Percentiles rank a stretch among this genome's conserved stretches.
phyloP scores from a whole-genome alignment of 345 rosid genomes.

The Balakata baccata region DNA sequence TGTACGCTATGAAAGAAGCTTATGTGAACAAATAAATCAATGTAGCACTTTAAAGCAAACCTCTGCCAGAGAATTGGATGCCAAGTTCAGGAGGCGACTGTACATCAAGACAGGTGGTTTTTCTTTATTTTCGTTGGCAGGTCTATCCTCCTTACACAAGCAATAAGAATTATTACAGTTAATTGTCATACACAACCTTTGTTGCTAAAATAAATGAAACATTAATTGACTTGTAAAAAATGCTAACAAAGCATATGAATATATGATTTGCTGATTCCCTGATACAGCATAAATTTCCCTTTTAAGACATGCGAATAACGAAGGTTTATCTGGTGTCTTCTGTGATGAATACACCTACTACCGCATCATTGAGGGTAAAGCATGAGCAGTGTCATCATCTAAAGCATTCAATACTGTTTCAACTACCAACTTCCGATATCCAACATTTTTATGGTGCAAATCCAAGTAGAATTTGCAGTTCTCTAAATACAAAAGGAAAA shows the following conservation, averaged over 20 bases:
- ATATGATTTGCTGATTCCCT: too few relatives aligned
- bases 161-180: conserved; percentile 2
- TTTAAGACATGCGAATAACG: too few relatives aligned
- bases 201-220: neutral
- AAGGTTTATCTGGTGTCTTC: neutral
- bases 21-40: neutral
- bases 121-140: conserved; percentile 25
- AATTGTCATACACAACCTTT: neutral
- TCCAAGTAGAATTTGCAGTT: neutral
- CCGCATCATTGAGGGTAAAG: too few relatives aligned
- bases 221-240: neutral
- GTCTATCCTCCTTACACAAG: conserved; percentile 32
- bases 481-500: neutral
- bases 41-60: conserved; percentile 37
- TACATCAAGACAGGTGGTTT: conserved; percentile 61
- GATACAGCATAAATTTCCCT: too few relatives aligned
- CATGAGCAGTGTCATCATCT: too few relatives aligned
- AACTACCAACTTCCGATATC: neutral
- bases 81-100: conserved; percentile 59
- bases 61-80: conserved; percentile 64
- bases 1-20: neutral
- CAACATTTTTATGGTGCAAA: neutral
- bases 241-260: neutral
- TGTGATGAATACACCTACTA: neutral
- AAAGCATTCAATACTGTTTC: too few relatives aligned